These are phyloP conservation scores for Nidularia pulvinata DNA, from an alignment of 768 basidiomycete species.

Conservation along the genomic window DNA sequence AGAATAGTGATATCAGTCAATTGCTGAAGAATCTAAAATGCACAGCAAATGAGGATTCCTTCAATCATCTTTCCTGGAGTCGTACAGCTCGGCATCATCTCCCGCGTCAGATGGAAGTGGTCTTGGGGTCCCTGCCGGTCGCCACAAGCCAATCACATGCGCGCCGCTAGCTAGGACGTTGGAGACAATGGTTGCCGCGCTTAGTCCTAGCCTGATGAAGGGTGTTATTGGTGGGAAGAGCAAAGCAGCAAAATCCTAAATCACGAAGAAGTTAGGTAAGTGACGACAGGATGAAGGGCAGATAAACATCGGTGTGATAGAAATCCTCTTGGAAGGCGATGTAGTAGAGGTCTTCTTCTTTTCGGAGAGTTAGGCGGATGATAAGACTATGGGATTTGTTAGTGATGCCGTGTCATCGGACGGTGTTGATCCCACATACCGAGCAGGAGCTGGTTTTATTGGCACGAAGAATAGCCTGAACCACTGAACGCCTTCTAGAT, in stretches of 20 bases:
- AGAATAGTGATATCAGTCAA: too few relatives aligned
- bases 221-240: constrained; percentile 40
- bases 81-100: background rate
- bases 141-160: constrained; percentile 30
- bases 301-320: constrained; percentile 49
- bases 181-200: constrained; percentile 17
- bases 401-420: background rate
- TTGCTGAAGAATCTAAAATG: background rate
- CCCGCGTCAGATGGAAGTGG: background rate
- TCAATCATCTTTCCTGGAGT: background rate
- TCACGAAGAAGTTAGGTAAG: background rate
- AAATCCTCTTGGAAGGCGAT: constrained; percentile 62
- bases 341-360: constrained; percentile 34
- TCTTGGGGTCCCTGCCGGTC: constrained; percentile 5
- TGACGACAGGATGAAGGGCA: background rate
- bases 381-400: constrained; percentile 31
- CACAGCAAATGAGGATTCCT: background rate
- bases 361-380: constrained; percentile 48
- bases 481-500: constrained; percentile 52
- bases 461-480: constrained; percentile 53
- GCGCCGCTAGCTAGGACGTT: constrained; percentile 24
- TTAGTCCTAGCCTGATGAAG: constrained; percentile 27
- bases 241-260: constrained; percentile 40
- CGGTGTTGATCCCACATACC: constrained; percentile 27
- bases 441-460: constrained; percentile 38